Conservation (phyloP, 169 alveolate species). For the Plasmodium coatneyi region DNA sequence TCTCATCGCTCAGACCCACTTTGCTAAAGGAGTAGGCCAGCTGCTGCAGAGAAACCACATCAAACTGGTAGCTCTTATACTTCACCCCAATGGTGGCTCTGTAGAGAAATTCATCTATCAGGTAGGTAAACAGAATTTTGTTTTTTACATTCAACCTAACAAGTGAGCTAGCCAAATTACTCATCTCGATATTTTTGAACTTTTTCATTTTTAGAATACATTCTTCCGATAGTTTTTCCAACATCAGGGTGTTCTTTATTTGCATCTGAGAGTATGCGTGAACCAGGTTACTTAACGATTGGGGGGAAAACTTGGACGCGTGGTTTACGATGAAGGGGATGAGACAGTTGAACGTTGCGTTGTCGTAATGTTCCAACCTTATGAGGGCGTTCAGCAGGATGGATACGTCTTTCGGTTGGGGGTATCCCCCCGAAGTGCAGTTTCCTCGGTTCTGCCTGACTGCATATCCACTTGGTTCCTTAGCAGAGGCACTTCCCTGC, state of each 20-base stretch:
- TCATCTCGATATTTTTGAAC: slow-evolving; percentile 66
- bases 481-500: not conserved
- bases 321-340: slow-evolving; percentile 55
- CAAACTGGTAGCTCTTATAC: slow-evolving; percentile 32
- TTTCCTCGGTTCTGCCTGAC: not conserved
- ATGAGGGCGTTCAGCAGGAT: slow-evolving; percentile 35
- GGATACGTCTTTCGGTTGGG: slow-evolving; percentile 63
- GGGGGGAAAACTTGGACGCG: slow-evolving; percentile 20
- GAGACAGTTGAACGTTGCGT: slow-evolving; percentile 51
- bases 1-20: slow-evolving; percentile 51
- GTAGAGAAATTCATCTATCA: slow-evolving; percentile 64
- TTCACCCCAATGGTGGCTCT: slow-evolving; percentile 68
- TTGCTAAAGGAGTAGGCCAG: slow-evolving; percentile 64
- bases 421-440: not conserved
- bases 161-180: slow-evolving; percentile 65
- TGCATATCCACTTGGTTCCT: not conserved
- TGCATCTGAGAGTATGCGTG: slow-evolving; percentile 59
- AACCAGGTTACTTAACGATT: slow-evolving; percentile 61
- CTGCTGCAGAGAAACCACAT: slow-evolving; percentile 53
- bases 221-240: slow-evolving; percentile 18
- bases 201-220: slow-evolving; percentile 41
- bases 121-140: slow-evolving; percentile 46
- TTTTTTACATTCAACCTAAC: slow-evolving; percentile 45
- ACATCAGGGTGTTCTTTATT: slow-evolving; percentile 17
- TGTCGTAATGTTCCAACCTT: slow-evolving; percentile 48